A percentile compares a stretch with the other conserved stretches of the same genome.
Evolutionary conservation across 768 basidiomycete genomes (phyloP).

Genomic region (Pleurotus platypus): DNA sequence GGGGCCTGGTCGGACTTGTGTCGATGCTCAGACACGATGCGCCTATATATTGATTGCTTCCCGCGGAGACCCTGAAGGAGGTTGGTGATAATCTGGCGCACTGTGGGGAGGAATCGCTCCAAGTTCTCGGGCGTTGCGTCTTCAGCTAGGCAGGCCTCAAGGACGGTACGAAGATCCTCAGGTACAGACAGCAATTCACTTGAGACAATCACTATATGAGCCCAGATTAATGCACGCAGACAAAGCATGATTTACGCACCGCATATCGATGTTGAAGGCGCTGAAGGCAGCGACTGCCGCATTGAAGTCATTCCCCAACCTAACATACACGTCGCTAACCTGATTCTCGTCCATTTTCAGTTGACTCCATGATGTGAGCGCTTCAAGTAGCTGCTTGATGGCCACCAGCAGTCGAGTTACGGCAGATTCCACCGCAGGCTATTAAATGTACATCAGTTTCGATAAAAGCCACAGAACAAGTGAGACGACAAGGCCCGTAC

Average conservation of each 20-base stretch:
- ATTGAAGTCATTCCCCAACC: slow-evolving; percentile 96
- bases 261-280: slow-evolving; percentile 83
- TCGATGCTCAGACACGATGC: slow-evolving; percentile 61
- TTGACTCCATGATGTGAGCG: slow-evolving; percentile 82
- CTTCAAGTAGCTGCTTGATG: slow-evolving; percentile 92
- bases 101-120: slow-evolving; percentile 84
- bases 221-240: slow-evolving; percentile 1
- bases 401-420: slow-evolving; percentile 91
- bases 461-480: too few species aligned
- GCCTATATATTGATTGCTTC: slow-evolving; percentile 87
- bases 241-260: slow-evolving; percentile 49
- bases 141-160: slow-evolving; percentile 90
- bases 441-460: neutral
- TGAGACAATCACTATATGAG: too few species aligned
- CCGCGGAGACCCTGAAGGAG: slow-evolving; percentile 90
- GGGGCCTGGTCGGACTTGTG: slow-evolving; percentile 43
- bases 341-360: slow-evolving; percentile 66
- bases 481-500: neutral
- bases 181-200: slow-evolving; percentile 90
- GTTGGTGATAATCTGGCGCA: slow-evolving; percentile 88
- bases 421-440: slow-evolving; percentile 85
- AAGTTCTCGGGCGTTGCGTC: slow-evolving; percentile 84
- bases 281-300: slow-evolving; percentile 87
- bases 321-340: slow-evolving; percentile 97
- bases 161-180: slow-evolving; percentile 80